A percentile compares a stretch with the other conserved stretches of the same genome.
Conservation (phyloP, 2,329 filamentous ascomycete species). For the Orbilia brochopaga region DNA sequence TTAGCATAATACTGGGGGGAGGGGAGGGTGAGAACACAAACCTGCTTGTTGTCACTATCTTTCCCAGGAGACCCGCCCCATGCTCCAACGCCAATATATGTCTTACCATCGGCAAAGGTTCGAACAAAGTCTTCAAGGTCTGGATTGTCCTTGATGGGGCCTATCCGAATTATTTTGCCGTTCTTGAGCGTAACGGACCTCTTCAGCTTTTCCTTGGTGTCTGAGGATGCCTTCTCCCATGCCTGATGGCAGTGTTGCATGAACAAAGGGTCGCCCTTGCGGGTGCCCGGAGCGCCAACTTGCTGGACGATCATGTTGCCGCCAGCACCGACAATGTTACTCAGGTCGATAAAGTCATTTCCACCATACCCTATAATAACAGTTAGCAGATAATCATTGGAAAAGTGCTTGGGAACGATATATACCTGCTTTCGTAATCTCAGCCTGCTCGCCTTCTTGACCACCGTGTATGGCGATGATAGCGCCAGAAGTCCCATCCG, state of each 20-base stretch:
- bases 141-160: conserved; percentile 57
- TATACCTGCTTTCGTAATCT: conserved; percentile 59
- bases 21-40: conserved; percentile 7
- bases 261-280: conserved; percentile 58
- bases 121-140: conserved; percentile 58
- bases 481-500: conserved; percentile 58
- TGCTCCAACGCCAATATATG: conserved; percentile 59
- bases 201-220: conserved; percentile 56
- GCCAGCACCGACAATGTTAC: conserved; percentile 58
- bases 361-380: conserved; percentile 30
- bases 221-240: conserved; percentile 56
- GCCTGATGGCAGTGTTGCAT: conserved; percentile 58
- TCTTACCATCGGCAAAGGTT: conserved; percentile 58
- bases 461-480: conserved; percentile 59
- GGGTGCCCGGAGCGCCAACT: conserved; percentile 57
- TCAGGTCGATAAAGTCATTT: conserved; percentile 57
- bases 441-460: conserved; percentile 58
- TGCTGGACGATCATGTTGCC: conserved; percentile 59
- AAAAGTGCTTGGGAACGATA: conserved; percentile 6
- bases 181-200: conserved; percentile 56
- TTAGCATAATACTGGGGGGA: neutral
- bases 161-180: conserved; percentile 57
- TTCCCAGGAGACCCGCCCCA: conserved; percentile 57
- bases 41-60: conserved; percentile 57
- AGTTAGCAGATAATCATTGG: neutral